Evolutionary conservation across 2,329 filamentous ascomycete species (phyloP), one percentile per base, ranked within the genome.

Genomic region (Exophiala viscosa): DNA sequence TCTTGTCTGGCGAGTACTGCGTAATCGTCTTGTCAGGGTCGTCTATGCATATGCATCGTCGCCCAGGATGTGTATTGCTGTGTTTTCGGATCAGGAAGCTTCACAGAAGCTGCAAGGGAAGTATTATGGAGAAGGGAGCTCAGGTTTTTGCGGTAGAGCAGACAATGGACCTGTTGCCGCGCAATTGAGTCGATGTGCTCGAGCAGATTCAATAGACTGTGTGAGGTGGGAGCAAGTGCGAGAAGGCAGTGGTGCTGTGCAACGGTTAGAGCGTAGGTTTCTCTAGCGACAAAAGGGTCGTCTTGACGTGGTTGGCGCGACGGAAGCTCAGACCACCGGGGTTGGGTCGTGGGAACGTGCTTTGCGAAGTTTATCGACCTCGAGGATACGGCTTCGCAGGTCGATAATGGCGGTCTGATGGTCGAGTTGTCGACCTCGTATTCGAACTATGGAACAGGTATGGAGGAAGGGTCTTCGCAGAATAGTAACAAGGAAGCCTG

Each of bases 211-310:
- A 14, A 36, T 36, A 36, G 14, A 15, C n/a, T 31, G 43, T 8
- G 31, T n/a, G 18, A 47, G 20, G 15, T 34, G 14, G 39, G 10
- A 43, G 34, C 14, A 18, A n/a, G 28, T 23, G 14, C 36, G 35
- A 17, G 36, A 34, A 36, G 36, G n/a, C 36, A 28, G 18, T 33
- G 33, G 43, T 23, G 18, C 20, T 20, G 32, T 43, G 45, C 33
- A 40, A 13, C 17, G 15, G 13, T 38, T 38, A 13, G 17, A 15
- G 14, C 13, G 33, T 23, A 38, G 44, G 52, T 55, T 55, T 44
- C 52, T 55, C 44, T 35, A 51, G 52, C 48, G 52, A 55, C 52
- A 48, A 45, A 17, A 50, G 33, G 43, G 41, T 46, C 15, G 42
- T 38, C 32, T 20, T 35, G 38, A 17, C 20, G 43, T 18, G 23